Base-by-base conservation (phyloP, 2,329 filamentous ascomycete genomes). In the Ploettnerulaceae sp. region DNA sequence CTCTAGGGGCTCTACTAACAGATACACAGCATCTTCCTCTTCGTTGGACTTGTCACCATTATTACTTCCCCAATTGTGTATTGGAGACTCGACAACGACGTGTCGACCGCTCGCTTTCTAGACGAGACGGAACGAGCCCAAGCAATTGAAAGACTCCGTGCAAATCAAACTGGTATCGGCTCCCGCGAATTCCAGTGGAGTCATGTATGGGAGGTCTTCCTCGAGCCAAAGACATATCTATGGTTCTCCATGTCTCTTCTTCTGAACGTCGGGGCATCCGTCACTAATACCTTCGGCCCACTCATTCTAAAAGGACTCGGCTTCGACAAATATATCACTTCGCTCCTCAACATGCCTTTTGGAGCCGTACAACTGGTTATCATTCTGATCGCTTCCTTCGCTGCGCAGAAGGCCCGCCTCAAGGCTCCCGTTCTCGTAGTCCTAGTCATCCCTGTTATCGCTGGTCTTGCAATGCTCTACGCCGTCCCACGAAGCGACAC, bases 141-240 rank as follows among this genome's bases (percentile, higher is more conserved):
- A 32, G 84, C 82, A 0, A 69, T 89, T 20, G 86, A 88, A 53
- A 74, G 86, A 0, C 77, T 91, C 5, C 73, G 85, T 0, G 72
- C 79, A 17, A 91, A 91, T 57, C 80, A 88, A 61, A 86, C 86
- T 49, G 86, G 86, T 0, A 81, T 86, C 12, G 83, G 82, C 1
- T 84, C 79, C 51, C 80, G 81, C 53, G 74, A 84, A 51, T 86
- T 83, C 65, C 84, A 84, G 53, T 71, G 74, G 67, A 72, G 76
- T 17, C 87, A 93, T 52, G 69, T 84, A 1, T 69, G 75, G 12
- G 73, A 79, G 49, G 63, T 67, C 0, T 55, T 69, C 3, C 47
- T 70, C 0, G 75, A 78, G 45, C 66, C 69, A 12, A 76, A 77
- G 61, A 74, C 70, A 0, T 76, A 77, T 57, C 69, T 85, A 3